These are phyloP conservation scores for Smallanthus sonchifolius DNA, from an alignment of 129 eudicot species.

Conservation along the genomic window DNA sequence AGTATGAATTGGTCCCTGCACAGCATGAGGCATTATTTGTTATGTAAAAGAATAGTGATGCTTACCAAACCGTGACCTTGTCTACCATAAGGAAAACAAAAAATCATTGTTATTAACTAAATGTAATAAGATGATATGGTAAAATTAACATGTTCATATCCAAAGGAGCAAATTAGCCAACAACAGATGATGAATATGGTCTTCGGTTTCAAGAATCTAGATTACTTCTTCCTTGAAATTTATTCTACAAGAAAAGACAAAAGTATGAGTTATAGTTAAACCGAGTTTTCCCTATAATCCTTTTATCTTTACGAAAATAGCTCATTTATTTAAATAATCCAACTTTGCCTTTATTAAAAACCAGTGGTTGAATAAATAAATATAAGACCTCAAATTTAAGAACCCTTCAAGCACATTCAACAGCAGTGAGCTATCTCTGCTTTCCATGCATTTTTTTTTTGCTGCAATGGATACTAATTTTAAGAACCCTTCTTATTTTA, in stretches of 20 bases:
- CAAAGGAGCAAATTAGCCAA: constrained; percentile 84
- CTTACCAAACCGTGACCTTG: constrained; percentile 66
- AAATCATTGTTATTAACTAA: constrained; percentile 15
- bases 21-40: no score
- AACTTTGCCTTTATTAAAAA: background rate
- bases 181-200: constrained; percentile 79
- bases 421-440: constrained; percentile 84
- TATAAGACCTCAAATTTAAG: constrained; percentile 79
- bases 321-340: background rate
- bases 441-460: constrained; percentile 91
- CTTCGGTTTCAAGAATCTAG: constrained; percentile 68
- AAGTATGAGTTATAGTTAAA: background rate
- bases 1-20: no score
- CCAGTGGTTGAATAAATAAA: background rate
- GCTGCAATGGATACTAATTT: constrained; percentile 68
- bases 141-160: constrained; percentile 22
- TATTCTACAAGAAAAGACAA: constrained; percentile 41
- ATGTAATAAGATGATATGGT: background rate
- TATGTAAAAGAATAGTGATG: constrained; percentile 9
- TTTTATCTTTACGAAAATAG: background rate
- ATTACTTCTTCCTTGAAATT: constrained; percentile 72
- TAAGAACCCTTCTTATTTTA: no score
- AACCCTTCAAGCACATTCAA: constrained; percentile 97
- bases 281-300: background rate
- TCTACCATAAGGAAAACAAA: constrained; percentile 38